Conservation (phyloP, 2,329 filamentous ascomycete genomes). For the Cladosporium halotolerans region DNA sequence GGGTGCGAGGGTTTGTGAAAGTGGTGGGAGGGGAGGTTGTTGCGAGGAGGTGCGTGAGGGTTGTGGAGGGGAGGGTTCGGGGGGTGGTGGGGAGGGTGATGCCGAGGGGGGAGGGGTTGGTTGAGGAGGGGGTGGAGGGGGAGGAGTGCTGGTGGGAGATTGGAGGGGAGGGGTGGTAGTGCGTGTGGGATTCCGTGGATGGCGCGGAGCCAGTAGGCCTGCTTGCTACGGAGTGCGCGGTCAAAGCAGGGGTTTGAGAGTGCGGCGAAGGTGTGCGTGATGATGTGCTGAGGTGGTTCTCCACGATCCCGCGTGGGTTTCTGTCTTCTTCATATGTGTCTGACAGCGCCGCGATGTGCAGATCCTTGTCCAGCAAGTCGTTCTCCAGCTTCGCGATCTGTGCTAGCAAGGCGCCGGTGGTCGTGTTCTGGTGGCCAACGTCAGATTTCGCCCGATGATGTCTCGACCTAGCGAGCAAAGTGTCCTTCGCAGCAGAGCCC, state of each 20-base stretch:
- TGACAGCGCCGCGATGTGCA: not conserved
- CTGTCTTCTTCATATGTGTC: not conserved
- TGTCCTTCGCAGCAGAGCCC: too few species aligned
- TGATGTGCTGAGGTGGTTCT: too few species aligned
- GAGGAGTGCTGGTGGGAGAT: not conserved
- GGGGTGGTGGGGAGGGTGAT: slow-evolving; percentile 13
- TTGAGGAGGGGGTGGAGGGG: not conserved
- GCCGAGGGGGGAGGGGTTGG: slow-evolving; percentile 14
- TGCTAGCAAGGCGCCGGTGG: too few species aligned
- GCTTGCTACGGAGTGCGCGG: not conserved
- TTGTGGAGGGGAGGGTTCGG: slow-evolving; percentile 1
- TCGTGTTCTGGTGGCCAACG: too few species aligned
- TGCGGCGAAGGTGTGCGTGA: not conserved
- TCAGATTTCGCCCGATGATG: too few species aligned
- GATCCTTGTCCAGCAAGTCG: not conserved
- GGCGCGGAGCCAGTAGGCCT: not conserved
- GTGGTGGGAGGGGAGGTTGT: not conserved
- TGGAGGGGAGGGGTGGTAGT: not conserved
- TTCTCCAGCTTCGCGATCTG: not conserved
- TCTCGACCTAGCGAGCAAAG: too few species aligned
- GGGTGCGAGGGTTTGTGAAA: not conserved
- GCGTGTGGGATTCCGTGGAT: not conserved
- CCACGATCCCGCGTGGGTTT: too few species aligned
- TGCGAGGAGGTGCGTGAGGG: not conserved
- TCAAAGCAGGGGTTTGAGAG: not conserved